phyloP scores from a whole-genome alignment of 768 basidiomycete genomes.

The Mrakia hoshinonis region DNA sequence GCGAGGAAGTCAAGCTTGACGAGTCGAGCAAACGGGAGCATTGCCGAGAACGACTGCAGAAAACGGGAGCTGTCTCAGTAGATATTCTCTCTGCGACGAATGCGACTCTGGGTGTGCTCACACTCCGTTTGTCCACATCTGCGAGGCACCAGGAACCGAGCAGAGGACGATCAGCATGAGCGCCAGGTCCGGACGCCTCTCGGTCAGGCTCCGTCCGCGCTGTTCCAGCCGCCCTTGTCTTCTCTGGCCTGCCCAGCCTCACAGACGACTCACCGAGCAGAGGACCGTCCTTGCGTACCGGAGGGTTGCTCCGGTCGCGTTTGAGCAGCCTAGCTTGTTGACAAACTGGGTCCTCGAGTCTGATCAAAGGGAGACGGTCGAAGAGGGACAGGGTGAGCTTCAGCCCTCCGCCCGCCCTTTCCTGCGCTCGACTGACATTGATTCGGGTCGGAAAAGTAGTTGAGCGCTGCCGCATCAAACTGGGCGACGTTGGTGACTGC shows the following conservation, averaged over 20 bases:
- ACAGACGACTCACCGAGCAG: conserved; percentile 31
- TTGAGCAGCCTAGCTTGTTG: conserved; percentile 38
- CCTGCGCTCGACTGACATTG: conserved; percentile 30
- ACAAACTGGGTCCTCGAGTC: conserved; percentile 36
- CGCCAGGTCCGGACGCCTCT: not conserved
- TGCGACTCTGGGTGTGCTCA: not conserved
- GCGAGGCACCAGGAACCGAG: too few relatives aligned
- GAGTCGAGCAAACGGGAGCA: not conserved
- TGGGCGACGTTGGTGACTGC: not conserved
- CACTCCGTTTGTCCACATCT: conserved; percentile 14
- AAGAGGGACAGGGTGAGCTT: not conserved
- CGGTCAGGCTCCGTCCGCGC: not conserved
- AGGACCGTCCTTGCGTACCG: conserved; percentile 39
- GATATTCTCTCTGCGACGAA: not conserved
- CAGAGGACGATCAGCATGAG: not conserved
- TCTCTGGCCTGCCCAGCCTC: not conserved
- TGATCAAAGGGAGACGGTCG: not conserved
- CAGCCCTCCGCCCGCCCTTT: not conserved
- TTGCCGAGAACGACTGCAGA: not conserved
- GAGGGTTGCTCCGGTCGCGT: conserved; percentile 35
- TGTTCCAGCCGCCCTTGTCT: too few relatives aligned
- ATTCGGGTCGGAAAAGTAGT: conserved; percentile 36
- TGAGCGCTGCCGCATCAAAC: conserved; percentile 33
- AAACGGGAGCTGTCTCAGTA: too few relatives aligned
- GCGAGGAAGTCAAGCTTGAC: conserved; percentile 1